Percentiles rank a stretch among this genome's conserved stretches.
phyloP scores from a whole-genome alignment of 768 basidiomycete species.

The Fistulinella prunicolor region DNA sequence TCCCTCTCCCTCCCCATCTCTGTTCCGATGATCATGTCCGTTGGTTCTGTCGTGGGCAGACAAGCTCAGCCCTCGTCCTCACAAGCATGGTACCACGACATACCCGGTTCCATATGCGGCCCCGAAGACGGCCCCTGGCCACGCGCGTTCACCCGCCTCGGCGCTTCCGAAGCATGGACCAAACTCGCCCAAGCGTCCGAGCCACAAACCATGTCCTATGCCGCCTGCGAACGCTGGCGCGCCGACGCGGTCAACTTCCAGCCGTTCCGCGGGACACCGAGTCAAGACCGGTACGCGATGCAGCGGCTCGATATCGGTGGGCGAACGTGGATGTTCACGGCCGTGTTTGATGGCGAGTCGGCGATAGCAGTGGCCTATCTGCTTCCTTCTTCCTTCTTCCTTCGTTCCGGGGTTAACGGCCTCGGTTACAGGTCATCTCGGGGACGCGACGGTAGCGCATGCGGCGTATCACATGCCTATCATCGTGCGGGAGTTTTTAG shows the following conservation, averaged over 20 bases:
- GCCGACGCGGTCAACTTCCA: slow-evolving; percentile 68
- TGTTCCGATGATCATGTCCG: slow-evolving; percentile 16
- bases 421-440: slow-evolving; percentile 70
- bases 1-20: background rate
- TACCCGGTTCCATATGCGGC: slow-evolving; percentile 58
- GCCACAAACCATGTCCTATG: slow-evolving; percentile 45
- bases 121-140: slow-evolving; percentile 69
- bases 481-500: slow-evolving; percentile 59
- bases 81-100: slow-evolving; percentile 57
- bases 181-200: slow-evolving; percentile 49
- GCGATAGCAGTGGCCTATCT: background rate
- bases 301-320: slow-evolving; percentile 55
- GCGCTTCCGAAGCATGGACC: slow-evolving; percentile 51
- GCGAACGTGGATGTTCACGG: slow-evolving; percentile 60
- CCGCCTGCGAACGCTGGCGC: slow-evolving; percentile 35
- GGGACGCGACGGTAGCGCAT: slow-evolving; percentile 67
- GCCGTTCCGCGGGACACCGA: slow-evolving; percentile 50
- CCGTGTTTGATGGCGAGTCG: slow-evolving; percentile 64
- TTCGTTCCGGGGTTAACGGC: no score
- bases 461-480: slow-evolving; percentile 67
- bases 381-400: background rate
- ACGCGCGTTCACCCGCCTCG: slow-evolving; percentile 51
- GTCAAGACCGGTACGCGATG: slow-evolving; percentile 65
- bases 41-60: slow-evolving; percentile 13
- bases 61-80: slow-evolving; percentile 19